phyloP scores from a whole-genome alignment of 345 rosid genomes.

The Bruguiera sexangula region DNA sequence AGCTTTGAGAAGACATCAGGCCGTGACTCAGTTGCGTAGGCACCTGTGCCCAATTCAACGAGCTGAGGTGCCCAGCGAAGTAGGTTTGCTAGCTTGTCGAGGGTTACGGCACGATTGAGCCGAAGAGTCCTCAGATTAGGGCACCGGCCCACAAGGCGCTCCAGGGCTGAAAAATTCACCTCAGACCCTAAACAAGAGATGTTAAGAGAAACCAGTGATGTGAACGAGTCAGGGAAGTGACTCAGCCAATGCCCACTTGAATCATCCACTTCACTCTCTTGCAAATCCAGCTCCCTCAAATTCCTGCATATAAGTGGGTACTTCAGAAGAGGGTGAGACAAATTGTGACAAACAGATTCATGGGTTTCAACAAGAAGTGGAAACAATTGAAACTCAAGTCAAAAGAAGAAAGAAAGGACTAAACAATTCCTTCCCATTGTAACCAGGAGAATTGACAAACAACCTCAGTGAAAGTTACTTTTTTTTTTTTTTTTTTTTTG shows the following conservation, averaged over 20 bases:
- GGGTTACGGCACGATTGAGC: slow-evolving; percentile 69
- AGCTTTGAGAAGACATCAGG: slow-evolving; percentile 51
- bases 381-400: too few relatives aligned
- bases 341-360: background rate
- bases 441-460: background rate
- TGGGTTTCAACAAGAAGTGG: too few relatives aligned
- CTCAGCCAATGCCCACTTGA: slow-evolving; percentile 85
- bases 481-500: background rate
- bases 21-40: slow-evolving; percentile 51
- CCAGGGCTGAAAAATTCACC: slow-evolving; percentile 65
- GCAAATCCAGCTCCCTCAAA: slow-evolving; percentile 73
- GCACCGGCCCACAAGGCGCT: slow-evolving; percentile 70
- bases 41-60: slow-evolving; percentile 77
- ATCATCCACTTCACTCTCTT: slow-evolving; percentile 89
- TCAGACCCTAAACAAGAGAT: slow-evolving; percentile 74
- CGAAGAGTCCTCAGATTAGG: slow-evolving; percentile 66
- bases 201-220: slow-evolving; percentile 77
- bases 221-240: slow-evolving; percentile 70
- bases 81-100: slow-evolving; percentile 61
- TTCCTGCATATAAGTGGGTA: slow-evolving; percentile 42
- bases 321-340: background rate
- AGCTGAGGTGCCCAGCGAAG: slow-evolving; percentile 77
- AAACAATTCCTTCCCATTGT: too few relatives aligned
- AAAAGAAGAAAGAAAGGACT: too few relatives aligned
- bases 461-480: background rate